Evolutionary conservation across 2,329 filamentous ascomycete species (phyloP), one percentile per base, ranked within the genome.

Genomic region (Mariannaea elegans): DNA sequence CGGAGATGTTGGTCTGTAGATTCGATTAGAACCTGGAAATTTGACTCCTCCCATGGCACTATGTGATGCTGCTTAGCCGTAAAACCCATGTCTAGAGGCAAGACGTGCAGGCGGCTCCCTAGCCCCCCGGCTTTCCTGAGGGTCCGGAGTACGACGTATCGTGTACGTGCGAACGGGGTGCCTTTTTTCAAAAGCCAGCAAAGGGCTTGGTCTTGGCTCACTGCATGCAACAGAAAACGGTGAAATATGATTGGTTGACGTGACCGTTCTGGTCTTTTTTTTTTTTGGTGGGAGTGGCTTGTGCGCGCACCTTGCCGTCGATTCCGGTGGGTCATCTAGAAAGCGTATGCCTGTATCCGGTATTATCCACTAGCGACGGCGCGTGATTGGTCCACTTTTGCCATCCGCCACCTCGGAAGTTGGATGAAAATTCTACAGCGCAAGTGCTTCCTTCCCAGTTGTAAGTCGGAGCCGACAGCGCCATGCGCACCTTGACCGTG

Each of bases 401-500:
- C 34, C 56, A 54, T 57, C 65, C 65, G 59, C 62, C 59, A 66
- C 62, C 54, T 38, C 59, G 59, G 60, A 64, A 44, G 38, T 41
- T 41, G 38, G 38, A 51, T 45, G 56, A 70, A 70, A 70, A 63
- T 67, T 69, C 58, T 60, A 19, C 52, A 18, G 36, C 18, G 24
- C 32, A 38, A 16, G 42, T 38, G 31, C 31, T 24, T 16, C 23
- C n/a, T 16, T 39, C 34, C 47, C 19, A 14, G 39, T 32, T 44
- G 34, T 29, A 47, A 31, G 50, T 61, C 65, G 60, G 67, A 68
- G 65, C 67, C 67, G 67, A 70, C 66, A 59, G 58, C 67, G 65
- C 24, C 23, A 19, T 36, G 31, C 39, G 38, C 32, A 45, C 27
- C 32, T 39, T 29, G 27, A 31, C 27, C 32, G 45, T 58, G 38